Evolutionary conservation across 352 stramenopile genomes (phyloP).

Genomic region (Pythium rhizo-oryzae): DNA sequence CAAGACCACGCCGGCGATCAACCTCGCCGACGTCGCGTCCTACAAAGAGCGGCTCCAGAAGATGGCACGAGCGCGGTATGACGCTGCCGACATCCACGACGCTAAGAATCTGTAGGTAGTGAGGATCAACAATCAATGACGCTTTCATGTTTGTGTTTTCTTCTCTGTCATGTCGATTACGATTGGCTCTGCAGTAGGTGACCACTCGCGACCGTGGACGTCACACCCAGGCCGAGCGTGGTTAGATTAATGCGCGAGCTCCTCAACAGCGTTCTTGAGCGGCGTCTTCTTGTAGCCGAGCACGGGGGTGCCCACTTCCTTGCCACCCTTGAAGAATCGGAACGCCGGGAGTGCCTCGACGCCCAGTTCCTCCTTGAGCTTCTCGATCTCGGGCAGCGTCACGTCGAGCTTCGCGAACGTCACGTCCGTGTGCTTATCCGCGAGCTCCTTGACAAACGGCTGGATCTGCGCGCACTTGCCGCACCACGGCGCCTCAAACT

Average conservation of each 20-base stretch:
- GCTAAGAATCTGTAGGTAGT: slow-evolving; percentile 14
- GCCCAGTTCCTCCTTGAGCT: slow-evolving; percentile 73
- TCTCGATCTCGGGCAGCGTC: slow-evolving; percentile 66
- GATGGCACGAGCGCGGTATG: slow-evolving; percentile 65
- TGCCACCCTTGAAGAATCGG: slow-evolving; percentile 85
- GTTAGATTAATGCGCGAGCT: slow-evolving; percentile 39
- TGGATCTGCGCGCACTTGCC: slow-evolving; percentile 87
- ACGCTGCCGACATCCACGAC: slow-evolving; percentile 30
- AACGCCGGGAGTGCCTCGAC: slow-evolving; percentile 83
- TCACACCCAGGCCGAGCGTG: background rate
- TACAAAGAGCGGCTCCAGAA: slow-evolving; percentile 70
- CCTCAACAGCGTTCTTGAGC: slow-evolving; percentile 71
- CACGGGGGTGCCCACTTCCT: slow-evolving; percentile 70
- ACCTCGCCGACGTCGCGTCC: slow-evolving; percentile 50
- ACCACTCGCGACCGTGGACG: background rate
- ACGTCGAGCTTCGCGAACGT: slow-evolving; percentile 84
- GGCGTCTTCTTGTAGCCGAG: slow-evolving; percentile 87
- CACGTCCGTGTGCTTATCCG: slow-evolving; percentile 62
- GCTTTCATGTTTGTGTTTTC: background rate
- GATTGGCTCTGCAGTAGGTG: background rate
- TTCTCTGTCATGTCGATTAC: background rate
- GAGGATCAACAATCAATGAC: background rate
- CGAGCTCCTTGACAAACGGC: slow-evolving; percentile 72
- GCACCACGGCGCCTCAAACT: slow-evolving; percentile 89
- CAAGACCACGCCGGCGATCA: slow-evolving; percentile 37